phyloP scores from a whole-genome alignment of 495 filamentous ascomycete species.

The Penicillium parvum region DNA sequence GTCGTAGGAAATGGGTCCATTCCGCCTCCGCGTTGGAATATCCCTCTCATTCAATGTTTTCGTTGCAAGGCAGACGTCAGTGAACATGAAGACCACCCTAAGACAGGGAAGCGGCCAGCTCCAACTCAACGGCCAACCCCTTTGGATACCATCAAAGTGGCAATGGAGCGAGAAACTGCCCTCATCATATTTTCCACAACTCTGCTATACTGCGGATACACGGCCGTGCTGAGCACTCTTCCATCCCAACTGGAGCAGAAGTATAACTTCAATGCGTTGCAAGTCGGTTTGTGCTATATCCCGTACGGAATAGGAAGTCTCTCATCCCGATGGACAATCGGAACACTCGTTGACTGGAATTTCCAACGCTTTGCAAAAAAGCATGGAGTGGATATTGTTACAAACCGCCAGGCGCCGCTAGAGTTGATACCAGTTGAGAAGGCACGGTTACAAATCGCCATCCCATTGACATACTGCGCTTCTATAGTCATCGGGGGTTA shows the following conservation, averaged over 20 bases:
- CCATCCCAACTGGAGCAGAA: constrained; percentile 27
- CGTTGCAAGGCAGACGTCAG: no score
- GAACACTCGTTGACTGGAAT: constrained; percentile 40
- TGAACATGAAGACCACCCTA: no score
- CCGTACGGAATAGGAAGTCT: constrained; percentile 40
- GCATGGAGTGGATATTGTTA: constrained; percentile 27
- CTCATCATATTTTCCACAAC: no score
- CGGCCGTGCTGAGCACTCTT: constrained; percentile 27
- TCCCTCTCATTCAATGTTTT: no score
- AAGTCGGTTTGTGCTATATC: constrained; percentile 46
- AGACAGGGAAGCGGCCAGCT: no score
- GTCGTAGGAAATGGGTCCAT: no score
- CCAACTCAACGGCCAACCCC: no score
- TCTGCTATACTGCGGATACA: constrained; percentile 21
- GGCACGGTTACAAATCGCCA: constrained; percentile 32
- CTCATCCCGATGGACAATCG: constrained; percentile 29
- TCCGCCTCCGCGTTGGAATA: no score
- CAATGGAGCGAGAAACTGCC: no score
- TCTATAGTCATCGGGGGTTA: no score
- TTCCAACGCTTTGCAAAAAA: constrained; percentile 32
- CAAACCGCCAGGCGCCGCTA: constrained; percentile 38
- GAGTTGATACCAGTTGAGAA: constrained; percentile 35
- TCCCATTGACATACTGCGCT: constrained; percentile 35
- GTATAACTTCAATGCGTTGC: constrained; percentile 39
- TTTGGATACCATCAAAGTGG: no score